Conservation (phyloP, 2,329 filamentous ascomycete genomes). For the Sporothrix euskadiensis region DNA sequence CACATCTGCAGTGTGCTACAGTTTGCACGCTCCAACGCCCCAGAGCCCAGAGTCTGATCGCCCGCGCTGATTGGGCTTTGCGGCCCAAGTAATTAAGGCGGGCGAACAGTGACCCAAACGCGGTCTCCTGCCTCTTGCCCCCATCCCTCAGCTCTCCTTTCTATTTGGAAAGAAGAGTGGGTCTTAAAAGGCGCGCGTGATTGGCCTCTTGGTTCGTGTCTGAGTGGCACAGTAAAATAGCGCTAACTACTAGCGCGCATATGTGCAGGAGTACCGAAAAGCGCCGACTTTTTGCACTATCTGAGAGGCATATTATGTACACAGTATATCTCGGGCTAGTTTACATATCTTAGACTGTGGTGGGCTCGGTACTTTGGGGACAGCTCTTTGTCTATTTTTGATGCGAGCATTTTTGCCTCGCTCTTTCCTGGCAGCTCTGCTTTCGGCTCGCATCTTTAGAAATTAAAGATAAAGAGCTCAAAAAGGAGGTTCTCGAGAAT, state of each 20-base stretch:
- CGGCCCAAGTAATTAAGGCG: constrained; percentile 12
- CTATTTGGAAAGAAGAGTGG: constrained; percentile 20
- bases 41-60: constrained; percentile 38
- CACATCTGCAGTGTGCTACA: background rate
- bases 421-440: constrained; percentile 8
- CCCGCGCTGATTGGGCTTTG: constrained; percentile 41
- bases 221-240: constrained; percentile 22
- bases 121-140: constrained; percentile 22
- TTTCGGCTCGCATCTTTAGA: background rate
- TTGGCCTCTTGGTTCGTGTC: constrained; percentile 21
- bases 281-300: background rate
- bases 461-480: background rate
- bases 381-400: background rate
- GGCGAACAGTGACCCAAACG: constrained; percentile 19
- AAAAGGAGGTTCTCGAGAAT: background rate
- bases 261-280: background rate
- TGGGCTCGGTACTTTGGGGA: constrained; percentile 22
- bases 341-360: constrained; percentile 11
- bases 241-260: constrained; percentile 26
- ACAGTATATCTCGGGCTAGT: background rate
- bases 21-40: background rate
- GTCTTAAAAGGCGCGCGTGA: background rate
- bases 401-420: background rate
- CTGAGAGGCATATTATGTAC: background rate
- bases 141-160: background rate